Evolutionary conservation across 768 basidiomycete species (phyloP).

Genomic region (Tremella mesenterica): DNA sequence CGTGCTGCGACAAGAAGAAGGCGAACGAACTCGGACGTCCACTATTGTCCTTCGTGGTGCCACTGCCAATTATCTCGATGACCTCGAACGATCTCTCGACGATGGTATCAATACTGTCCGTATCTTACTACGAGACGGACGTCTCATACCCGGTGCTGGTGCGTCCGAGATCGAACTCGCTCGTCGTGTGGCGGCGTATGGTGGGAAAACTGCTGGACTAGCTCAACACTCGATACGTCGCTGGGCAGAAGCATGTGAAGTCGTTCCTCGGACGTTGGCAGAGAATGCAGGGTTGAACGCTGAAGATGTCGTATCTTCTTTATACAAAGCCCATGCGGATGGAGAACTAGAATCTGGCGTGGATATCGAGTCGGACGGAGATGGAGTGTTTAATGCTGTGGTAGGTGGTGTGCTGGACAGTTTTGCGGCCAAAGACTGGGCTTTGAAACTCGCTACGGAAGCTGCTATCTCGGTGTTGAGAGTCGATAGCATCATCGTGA

Average conservation of each 20-base stretch:
- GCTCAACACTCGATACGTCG: conserved; percentile 87
- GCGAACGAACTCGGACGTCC: conserved; percentile 75
- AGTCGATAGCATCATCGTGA: conserved; percentile 97
- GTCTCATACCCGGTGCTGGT: conserved; percentile 88
- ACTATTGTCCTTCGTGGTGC: conserved; percentile 94
- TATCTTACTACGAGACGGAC: conserved; percentile 74
- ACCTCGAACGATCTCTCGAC: conserved; percentile 90
- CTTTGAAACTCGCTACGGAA: conserved; percentile 43
- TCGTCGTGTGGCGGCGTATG: conserved; percentile 71
- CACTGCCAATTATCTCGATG: conserved; percentile 86
- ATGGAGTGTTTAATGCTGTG: conserved; percentile 23
- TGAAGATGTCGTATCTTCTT: conserved; percentile 76
- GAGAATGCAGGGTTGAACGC: conserved; percentile 89
- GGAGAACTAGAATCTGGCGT: conserved; percentile 41
- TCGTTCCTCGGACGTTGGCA: conserved; percentile 81
- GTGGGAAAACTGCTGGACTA: conserved; percentile 77
- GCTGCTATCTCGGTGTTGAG: conserved; percentile 52
- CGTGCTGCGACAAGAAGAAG: conserved; percentile 80
- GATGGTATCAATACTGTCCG: conserved; percentile 97
- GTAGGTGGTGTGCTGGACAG: conserved; percentile 63
- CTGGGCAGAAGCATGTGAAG: conserved; percentile 81
- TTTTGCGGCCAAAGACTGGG: conserved; percentile 76
- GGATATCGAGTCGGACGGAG: conserved; percentile 37
- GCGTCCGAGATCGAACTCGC: conserved; percentile 91
- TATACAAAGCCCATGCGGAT: conserved; percentile 83